Evolutionary conservation across 805 yeast genomes (phyloP), one percentile per base, ranked within the genome.

Genomic region (Starmerella cellae): DNA sequence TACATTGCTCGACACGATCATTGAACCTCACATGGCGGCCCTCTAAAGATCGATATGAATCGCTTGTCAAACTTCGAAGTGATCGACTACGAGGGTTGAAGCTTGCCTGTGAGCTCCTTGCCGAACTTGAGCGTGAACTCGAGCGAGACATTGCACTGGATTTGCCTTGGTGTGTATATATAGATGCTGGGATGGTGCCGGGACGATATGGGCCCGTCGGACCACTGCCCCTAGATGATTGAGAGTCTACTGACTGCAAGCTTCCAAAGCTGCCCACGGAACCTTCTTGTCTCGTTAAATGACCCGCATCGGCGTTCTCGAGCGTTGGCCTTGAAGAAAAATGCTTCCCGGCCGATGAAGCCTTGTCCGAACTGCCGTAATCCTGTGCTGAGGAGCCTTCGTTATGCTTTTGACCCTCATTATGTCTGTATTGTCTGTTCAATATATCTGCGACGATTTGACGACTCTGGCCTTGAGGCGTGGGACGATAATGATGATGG

Each of bases 1-100:
- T 77, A 61, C 98, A 91, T 61, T 91, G 99, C 59, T 84, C 87
- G 26, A 91, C 99, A 41, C 85, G 75, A 58, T 84, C 93, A 59
- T 80, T 91, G 64, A 91, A 91, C 61, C 87, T 97, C 47, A 91
- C 87, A 53, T 74, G 94, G 47, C 93, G 73, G 50, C 64, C 69
- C 29, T 43, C 43, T 10, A 27, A 30, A 14, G 50, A 47, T 19
- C 44, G 35, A 14, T 29, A 37, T 20, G 47, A 43, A 16, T 42
- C 41, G 20, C 41, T 37, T n/a, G 37, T 38, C 24, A 46, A 4
- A 31, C 47, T 45, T n/a, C 39, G 31, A 31, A 42, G 32, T 26
- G 51, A 44, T 3, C 36, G 38, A 19, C 44, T 41, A 17, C 49
- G 45, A 2, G 46, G 21, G 31, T 20, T 26, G 27, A 36, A n/a